Percentiles rank a stretch among this genome's conserved stretches.
Conservation (phyloP, 129 eudicot species). For the Centaurea solstitialis region DNA sequence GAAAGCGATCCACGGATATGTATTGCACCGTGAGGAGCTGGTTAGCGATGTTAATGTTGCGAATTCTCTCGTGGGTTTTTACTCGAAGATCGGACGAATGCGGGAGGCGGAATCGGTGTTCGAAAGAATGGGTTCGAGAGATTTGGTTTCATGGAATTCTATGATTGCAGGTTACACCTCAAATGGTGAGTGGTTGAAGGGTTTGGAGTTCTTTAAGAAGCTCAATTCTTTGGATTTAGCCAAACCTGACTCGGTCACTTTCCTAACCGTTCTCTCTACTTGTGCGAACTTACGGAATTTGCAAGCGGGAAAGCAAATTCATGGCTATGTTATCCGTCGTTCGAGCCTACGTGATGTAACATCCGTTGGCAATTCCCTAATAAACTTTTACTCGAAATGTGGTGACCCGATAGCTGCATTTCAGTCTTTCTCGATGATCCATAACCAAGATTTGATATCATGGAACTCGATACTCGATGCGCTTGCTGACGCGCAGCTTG, state of each 20-base stretch:
- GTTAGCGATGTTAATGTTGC: slow-evolving; percentile 45
- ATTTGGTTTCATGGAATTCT: slow-evolving; percentile 86
- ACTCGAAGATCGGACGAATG: slow-evolving; percentile 53
- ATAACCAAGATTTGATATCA: slow-evolving; percentile 67
- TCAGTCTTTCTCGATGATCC: slow-evolving; percentile 39
- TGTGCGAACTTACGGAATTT: slow-evolving; percentile 51
- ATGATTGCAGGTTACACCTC: slow-evolving; percentile 71
- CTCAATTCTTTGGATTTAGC: slow-evolving; percentile 25
- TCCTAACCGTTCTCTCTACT: slow-evolving; percentile 65
- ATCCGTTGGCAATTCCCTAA: slow-evolving; percentile 67
- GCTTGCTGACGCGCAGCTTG: slow-evolving; percentile 39
- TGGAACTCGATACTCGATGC: slow-evolving; percentile 88
- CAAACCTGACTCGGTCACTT: slow-evolving; percentile 61
- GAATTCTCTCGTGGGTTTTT: slow-evolving; percentile 74
- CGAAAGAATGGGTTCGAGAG: slow-evolving; percentile 51
- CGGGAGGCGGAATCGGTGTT: slow-evolving; percentile 56
- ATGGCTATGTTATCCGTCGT: slow-evolving; percentile 60
- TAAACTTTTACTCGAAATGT: slow-evolving; percentile 71
- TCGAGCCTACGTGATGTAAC: slow-evolving; percentile 41
- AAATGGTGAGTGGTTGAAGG: slow-evolving; percentile 62
- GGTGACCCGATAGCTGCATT: slow-evolving; percentile 47
- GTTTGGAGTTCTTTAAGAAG: slow-evolving; percentile 48
- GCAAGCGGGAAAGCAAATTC: slow-evolving; percentile 67
- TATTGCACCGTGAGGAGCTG: slow-evolving; percentile 48
- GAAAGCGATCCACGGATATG: slow-evolving; percentile 63